These are phyloP conservation scores for Rugonectria rugulosa DNA, from an alignment of 2,329 filamentous ascomycete genomes.

Conservation along the genomic window DNA sequence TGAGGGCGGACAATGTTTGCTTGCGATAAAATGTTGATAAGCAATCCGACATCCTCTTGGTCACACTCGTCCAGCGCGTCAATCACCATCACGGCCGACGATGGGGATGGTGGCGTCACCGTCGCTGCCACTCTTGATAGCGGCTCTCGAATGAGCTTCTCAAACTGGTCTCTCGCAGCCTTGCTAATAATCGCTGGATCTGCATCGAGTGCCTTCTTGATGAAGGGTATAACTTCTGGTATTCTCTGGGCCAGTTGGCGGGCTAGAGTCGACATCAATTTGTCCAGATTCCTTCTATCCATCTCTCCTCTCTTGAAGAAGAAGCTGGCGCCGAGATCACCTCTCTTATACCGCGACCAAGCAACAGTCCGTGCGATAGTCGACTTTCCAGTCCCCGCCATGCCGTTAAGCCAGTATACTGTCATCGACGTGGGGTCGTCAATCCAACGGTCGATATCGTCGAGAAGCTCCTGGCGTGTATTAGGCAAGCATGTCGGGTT, in stretches of 20 bases:
- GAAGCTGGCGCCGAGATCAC: constrained; percentile 23
- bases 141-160: too few species aligned
- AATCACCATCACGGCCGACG: neutral
- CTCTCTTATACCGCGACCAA: neutral
- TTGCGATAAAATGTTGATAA: neutral
- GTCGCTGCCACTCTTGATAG: too few species aligned
- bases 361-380: constrained; percentile 53
- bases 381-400: constrained; percentile 29
- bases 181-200: neutral
- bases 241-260: constrained; percentile 26
- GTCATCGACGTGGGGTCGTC: constrained; percentile 19
- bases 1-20: neutral
- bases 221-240: neutral
- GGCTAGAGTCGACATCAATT: constrained; percentile 51
- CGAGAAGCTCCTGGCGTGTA: constrained; percentile 42
- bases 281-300: constrained; percentile 45
- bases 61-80: constrained; percentile 3
- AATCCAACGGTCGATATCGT: constrained; percentile 40
- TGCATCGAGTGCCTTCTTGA: neutral
- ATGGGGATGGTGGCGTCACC: neutral
- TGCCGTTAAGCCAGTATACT: constrained; percentile 38
- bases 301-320: constrained; percentile 46
- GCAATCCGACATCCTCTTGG: neutral
- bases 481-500: constrained; percentile 39
- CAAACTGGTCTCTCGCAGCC: too few species aligned